A percentile compares a stretch with the other conserved stretches of the same genome.
These are phyloP conservation scores for Cryptococcus sp. DNA, from an alignment of 1,284 basidiomycete genomes.

Conservation along the genomic window DNA sequence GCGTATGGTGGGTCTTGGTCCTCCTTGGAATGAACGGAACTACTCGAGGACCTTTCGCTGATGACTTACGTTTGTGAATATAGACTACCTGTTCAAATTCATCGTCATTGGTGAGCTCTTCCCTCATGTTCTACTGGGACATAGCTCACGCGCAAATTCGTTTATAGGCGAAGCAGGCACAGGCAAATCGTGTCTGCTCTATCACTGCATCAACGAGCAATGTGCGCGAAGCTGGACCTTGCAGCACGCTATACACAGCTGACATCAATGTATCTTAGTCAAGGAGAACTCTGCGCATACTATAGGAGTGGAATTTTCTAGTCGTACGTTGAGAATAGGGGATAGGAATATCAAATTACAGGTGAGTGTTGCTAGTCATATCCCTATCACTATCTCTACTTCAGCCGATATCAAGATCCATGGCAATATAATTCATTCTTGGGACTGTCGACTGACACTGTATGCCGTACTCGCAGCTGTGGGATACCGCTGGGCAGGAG, in stretches of 20 bases:
- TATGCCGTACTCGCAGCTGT: slow-evolving; percentile 61
- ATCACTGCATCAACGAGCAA: slow-evolving; percentile 91
- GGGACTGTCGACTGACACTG: too few relatives aligned
- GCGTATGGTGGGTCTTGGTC: slow-evolving; percentile 70
- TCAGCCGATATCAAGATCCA: too few relatives aligned
- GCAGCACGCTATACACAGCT: not conserved
- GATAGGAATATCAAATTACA: slow-evolving; percentile 93
- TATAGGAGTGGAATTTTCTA: slow-evolving; percentile 94
- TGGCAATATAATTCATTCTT: too few relatives aligned
- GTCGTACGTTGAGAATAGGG: slow-evolving; percentile 80
- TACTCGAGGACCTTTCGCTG: not conserved
- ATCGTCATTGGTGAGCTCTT: slow-evolving; percentile 78
- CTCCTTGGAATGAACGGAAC: too few relatives aligned
- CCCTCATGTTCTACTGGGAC: not conserved
- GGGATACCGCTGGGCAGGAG: slow-evolving; percentile 98
- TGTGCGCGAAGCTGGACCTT: slow-evolving; percentile 61
- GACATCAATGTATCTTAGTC: slow-evolving; percentile 59
- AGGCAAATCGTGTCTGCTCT: slow-evolving; percentile 92
- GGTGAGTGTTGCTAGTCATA: slow-evolving; percentile 56
- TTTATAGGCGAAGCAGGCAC: slow-evolving; percentile 85
- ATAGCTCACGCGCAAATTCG: slow-evolving; percentile 10
- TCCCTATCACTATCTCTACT: slow-evolving; percentile 1
- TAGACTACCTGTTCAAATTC: slow-evolving; percentile 97
- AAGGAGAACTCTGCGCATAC: slow-evolving; percentile 97
- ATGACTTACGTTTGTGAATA: not conserved